Conservation (phyloP, 2,329 filamentous ascomycete species). For the Fusarium incarnatum region DNA sequence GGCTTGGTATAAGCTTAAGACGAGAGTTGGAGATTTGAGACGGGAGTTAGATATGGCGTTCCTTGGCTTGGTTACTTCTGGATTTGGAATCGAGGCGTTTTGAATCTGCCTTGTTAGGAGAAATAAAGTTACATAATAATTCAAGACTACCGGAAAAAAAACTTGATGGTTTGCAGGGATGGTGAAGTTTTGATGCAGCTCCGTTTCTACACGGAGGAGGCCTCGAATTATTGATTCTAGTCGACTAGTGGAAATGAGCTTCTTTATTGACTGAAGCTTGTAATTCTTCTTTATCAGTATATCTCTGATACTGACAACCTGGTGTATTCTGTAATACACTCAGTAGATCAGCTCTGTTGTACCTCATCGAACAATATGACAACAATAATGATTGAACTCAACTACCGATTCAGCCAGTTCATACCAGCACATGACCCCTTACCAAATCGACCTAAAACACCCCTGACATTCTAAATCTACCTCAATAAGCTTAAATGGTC, state of each 20-base stretch:
- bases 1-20: neutral
- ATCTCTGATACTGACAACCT: neutral
- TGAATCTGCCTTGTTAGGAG: constrained; percentile 12
- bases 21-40: no score
- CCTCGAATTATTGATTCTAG: neutral
- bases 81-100: constrained; percentile 5
- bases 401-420: neutral
- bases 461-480: neutral
- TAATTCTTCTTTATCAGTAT: neutral
- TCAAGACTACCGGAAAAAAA: neutral
- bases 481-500: constrained; percentile 32
- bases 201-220: constrained; percentile 5
- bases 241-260: constrained; percentile 10
- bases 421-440: constrained; percentile 5
- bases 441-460: neutral
- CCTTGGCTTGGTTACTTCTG: neutral
- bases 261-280: neutral
- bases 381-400: neutral
- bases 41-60: constrained; percentile 1
- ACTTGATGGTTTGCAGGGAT: neutral
- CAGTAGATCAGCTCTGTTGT: neutral
- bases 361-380: no score
- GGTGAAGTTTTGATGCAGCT: neutral
- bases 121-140: constrained; percentile 8
- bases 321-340: neutral